These are phyloP conservation scores for Rhizopus arrhizus DNA, from an alignment of 371 early-diverging fungal species.

Conservation along the genomic window DNA sequence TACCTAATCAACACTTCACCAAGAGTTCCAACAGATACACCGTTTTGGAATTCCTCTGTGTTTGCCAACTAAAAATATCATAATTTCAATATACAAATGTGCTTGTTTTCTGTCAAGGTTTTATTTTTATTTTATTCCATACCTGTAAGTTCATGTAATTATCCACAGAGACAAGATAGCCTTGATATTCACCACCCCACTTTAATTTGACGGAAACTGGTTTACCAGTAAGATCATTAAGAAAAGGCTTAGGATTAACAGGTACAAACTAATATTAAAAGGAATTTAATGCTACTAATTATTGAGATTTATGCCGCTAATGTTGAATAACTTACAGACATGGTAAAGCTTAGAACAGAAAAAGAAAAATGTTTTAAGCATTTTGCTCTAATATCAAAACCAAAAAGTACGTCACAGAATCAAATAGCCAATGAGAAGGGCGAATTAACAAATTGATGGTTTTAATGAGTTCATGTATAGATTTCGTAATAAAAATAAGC, in stretches of 20 bases:
- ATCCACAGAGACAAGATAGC: slow-evolving; percentile 88
- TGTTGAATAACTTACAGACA: not conserved
- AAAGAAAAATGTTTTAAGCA: not conserved
- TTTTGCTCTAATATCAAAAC: not conserved
- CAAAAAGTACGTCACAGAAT: too few relatives aligned
- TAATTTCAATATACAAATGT: too few relatives aligned
- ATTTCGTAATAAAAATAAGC: slow-evolving; percentile 3
- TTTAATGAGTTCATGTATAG: not conserved
- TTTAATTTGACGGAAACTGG: slow-evolving; percentile 92
- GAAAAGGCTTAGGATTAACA: slow-evolving; percentile 96
- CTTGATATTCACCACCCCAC: slow-evolving; percentile 98
- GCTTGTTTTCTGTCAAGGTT: not conserved
- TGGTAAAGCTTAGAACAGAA: not conserved
- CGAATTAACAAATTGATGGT: too few relatives aligned
- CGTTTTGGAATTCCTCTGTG: slow-evolving; percentile 94
- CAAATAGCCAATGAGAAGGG: too few relatives aligned
- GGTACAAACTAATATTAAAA: slow-evolving; percentile 72
- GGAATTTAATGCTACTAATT: too few relatives aligned
- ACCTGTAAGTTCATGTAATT: slow-evolving; percentile 98
- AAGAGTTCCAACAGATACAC: slow-evolving; percentile 82
- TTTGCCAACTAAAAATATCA: slow-evolving; percentile 71
- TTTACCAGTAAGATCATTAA: slow-evolving; percentile 90
- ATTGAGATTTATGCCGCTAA: too few relatives aligned
- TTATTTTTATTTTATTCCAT: slow-evolving; percentile 8
- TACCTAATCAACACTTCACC: slow-evolving; percentile 94